Base-by-base conservation (phyloP, 2,329 filamentous ascomycete genomes). In the Akanthomyces muscarius region DNA sequence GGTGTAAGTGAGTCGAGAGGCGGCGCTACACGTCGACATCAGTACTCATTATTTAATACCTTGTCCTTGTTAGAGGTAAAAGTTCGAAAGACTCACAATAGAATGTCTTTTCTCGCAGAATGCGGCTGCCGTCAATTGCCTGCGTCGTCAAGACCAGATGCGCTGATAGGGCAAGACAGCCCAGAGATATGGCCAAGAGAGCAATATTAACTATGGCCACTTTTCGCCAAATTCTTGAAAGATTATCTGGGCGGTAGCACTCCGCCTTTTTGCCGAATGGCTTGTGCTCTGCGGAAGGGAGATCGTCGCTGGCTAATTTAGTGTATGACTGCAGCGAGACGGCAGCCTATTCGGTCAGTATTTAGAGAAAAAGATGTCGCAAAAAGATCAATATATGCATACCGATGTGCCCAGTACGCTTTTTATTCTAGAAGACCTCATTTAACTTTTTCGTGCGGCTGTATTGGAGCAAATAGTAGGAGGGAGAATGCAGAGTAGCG, bases 91-190 rank as follows among this genome's bases (percentile, higher is more conserved):
- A 56, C 53, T 4, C 21, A 56, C 53, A 56, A 25, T 56, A 56
- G n/a, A 45, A 56, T 56, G 53, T 56, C 18, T 56, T 56, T 14
- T 44, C 53, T 44, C 18, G 53, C 14, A 56, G 10, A 11, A 56
- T 38, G 5, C 53, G 23, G 21, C 16, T 33, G 33, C 53, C 53
- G 8, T 45, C 25, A 7, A 45, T 3, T 16, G 41, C 38, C 14
- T 21, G 41, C 4, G 7, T 13, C 3, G 21, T 13, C 23, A 30
- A 21, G 38, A 16, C 25, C 7, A 56, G 41, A 21, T 28, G 41
- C n/a, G 25, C 41, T 14, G 53, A 45, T 41, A 45, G 18, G 1
- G 41, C 23, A 3, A 56, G 41, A 11, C 53, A 56, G 25, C 53
- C 41, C 18, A 45, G 10, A 3, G 53, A 56, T 14, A 13, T 23